Evolutionary conservation across 1,284 basidiomycete species (phyloP).

Genomic region (Stygiomarasmius scandens): DNA sequence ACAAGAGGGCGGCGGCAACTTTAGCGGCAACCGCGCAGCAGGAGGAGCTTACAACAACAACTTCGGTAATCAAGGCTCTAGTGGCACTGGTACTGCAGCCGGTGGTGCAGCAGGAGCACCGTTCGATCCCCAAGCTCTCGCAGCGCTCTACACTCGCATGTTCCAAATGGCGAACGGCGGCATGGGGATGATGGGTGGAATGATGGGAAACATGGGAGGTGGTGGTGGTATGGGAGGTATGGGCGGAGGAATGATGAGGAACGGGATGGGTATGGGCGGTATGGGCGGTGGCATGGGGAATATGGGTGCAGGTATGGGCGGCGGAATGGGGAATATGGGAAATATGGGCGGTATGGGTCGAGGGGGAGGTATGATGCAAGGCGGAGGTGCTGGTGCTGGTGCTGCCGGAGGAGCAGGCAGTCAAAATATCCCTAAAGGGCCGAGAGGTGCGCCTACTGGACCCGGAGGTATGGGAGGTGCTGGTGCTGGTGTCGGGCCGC

Average conservation of each 20-base stretch:
- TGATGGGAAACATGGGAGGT: constrained; percentile 44
- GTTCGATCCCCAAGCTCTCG: constrained; percentile 82
- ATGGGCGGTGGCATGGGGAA: constrained; percentile 37
- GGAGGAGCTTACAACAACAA: constrained; percentile 28
- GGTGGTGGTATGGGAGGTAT: constrained; percentile 32
- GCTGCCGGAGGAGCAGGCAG: constrained; percentile 33
- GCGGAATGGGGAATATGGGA: constrained; percentile 1
- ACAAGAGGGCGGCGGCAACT: constrained; percentile 20
- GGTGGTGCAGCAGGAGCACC: constrained; percentile 38
- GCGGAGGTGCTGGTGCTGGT: constrained; percentile 9
- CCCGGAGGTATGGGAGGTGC: constrained; percentile 47
- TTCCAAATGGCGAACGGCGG: constrained; percentile 67
- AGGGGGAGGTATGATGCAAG: constrained; percentile 30
- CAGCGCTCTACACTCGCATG: constrained; percentile 82
- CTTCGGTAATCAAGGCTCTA: constrained; percentile 34
- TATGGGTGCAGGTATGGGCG: constrained; percentile 25
- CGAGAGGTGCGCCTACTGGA: constrained; percentile 57
- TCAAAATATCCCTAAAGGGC: constrained; percentile 69
- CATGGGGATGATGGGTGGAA: constrained; percentile 29
- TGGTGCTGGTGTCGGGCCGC: constrained; percentile 66
- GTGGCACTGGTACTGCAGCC: constrained; percentile 21
- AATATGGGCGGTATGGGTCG: constrained; percentile 37
- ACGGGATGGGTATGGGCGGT: constrained; percentile 35
- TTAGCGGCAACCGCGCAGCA: constrained; percentile 19
- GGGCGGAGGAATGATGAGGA: constrained; percentile 4